Percentiles rank a stretch among this genome's conserved stretches.
These are phyloP conservation scores for Mycena floridula DNA, from an alignment of 768 basidiomycete species.

Conservation along the genomic window DNA sequence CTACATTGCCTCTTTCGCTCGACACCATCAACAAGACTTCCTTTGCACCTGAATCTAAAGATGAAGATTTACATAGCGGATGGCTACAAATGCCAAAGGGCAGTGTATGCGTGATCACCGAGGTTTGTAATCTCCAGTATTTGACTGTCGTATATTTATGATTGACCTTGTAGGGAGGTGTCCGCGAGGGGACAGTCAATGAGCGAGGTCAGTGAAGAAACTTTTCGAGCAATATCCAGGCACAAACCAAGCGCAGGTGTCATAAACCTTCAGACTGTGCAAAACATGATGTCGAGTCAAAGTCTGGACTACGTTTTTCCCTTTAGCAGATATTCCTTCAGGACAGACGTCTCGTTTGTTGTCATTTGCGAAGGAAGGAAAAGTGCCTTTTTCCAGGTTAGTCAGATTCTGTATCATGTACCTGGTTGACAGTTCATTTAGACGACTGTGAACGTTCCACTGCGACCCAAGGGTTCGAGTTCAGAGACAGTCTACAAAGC, in stretches of 20 bases:
- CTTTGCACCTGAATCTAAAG: constrained; percentile 63
- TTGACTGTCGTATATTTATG: no score
- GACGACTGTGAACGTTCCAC: constrained; percentile 54
- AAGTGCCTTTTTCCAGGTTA: constrained; percentile 70
- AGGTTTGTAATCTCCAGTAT: no score
- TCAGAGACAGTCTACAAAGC: constrained; percentile 41
- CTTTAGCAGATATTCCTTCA: constrained; percentile 64
- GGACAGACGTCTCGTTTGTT: constrained; percentile 67
- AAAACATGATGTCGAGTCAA: constrained; percentile 59
- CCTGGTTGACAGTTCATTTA: constrained; percentile 18
- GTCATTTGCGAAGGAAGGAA: constrained; percentile 57
- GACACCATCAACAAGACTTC: constrained; percentile 48
- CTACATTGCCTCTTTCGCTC: constrained; percentile 55
- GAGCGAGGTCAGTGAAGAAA: constrained; percentile 42
- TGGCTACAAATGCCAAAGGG: constrained; percentile 66
- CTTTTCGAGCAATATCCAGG: neutral
- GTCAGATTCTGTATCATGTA: neutral
- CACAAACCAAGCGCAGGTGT: constrained; percentile 37
- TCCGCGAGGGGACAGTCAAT: constrained; percentile 61
- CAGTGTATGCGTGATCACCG: constrained; percentile 55
- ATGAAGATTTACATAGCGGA: constrained; percentile 69
- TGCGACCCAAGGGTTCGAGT: no score
- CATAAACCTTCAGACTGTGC: constrained; percentile 54
- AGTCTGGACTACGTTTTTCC: constrained; percentile 73
- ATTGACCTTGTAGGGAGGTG: no score